Conservation (phyloP, 2,329 filamentous ascomycete genomes). For the Alternaria conjuncta region DNA sequence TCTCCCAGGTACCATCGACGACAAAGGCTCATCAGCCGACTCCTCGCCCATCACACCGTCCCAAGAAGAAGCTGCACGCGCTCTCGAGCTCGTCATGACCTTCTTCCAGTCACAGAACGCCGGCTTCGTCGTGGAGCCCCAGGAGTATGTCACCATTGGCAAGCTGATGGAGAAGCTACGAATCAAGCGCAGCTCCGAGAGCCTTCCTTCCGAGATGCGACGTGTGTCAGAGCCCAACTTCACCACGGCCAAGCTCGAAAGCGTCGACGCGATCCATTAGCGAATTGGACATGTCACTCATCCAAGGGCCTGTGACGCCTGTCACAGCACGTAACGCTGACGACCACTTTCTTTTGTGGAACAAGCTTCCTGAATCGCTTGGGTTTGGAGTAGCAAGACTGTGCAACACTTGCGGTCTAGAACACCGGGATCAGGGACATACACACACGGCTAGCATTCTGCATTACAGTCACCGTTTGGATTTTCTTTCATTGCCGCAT, state of each 20-base stretch:
- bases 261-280: conserved; percentile 39
- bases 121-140: conserved; percentile 75
- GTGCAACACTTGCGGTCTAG: conserved; percentile 25
- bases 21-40: conserved; percentile 25
- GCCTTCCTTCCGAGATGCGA: conserved; percentile 41
- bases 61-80: conserved; percentile 83
- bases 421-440: conserved; percentile 15
- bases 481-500: conserved; percentile 21
- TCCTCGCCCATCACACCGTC: conserved; percentile 67
- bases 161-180: conserved; percentile 87
- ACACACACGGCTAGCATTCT: conserved; percentile 16
- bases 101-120: conserved; percentile 77
- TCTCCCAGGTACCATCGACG: conserved; percentile 47
- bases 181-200: conserved; percentile 62
- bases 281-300: conserved; percentile 6
- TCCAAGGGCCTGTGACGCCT: conserved; percentile 13
- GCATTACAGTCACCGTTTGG: conserved; percentile 16
- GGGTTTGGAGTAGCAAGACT: conserved; percentile 24
- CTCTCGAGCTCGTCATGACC: conserved; percentile 79
- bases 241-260: conserved; percentile 37
- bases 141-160: conserved; percentile 77
- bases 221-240: conserved; percentile 46
- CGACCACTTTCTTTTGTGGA: conserved; percentile 18
- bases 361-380: conserved; percentile 11
- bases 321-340: conserved; percentile 18